Evolutionary conservation across 805 yeast species (phyloP).

Genomic region (Pichia phayaonensis): DNA sequence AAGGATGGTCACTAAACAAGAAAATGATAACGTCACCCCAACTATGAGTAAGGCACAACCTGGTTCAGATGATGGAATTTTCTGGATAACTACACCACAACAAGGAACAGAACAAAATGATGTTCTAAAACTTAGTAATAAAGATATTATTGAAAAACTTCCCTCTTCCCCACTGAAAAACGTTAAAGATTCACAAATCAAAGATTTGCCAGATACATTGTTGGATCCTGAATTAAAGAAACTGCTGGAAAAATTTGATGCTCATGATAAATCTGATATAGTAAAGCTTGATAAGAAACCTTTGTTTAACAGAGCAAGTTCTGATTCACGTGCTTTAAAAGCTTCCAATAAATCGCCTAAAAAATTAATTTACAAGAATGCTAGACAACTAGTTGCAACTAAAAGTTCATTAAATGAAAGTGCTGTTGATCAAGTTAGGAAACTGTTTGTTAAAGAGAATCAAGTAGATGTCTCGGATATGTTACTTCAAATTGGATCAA

Average conservation of each 20-base stretch:
- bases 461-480: constrained; percentile 21
- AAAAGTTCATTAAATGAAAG: constrained; percentile 22
- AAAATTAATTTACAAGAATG: constrained; percentile 1
- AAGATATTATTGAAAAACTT: constrained; percentile 8
- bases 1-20: not conserved
- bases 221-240: constrained; percentile 24
- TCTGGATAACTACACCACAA: constrained; percentile 36
- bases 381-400: constrained; percentile 17
- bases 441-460: constrained; percentile 22
- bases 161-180: constrained; percentile 39
- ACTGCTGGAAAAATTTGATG: constrained; percentile 31
- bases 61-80: constrained; percentile 30
- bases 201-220: constrained; percentile 15
- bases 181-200: not conserved
- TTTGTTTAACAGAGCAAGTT: not conserved
- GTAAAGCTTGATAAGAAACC: not conserved
- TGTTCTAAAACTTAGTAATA: not conserved
- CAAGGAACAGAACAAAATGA: not conserved
- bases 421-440: constrained; percentile 29
- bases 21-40: not conserved
- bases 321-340: constrained; percentile 1
- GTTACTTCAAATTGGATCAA: constrained; percentile 20
- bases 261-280: not conserved
- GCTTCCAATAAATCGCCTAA: not conserved
- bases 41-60: constrained; percentile 6